A percentile compares a stretch with the other conserved stretches of the same genome.
These are phyloP conservation scores for Candida dendrica DNA, from an alignment of 805 yeast species.

Conservation along the genomic window DNA sequence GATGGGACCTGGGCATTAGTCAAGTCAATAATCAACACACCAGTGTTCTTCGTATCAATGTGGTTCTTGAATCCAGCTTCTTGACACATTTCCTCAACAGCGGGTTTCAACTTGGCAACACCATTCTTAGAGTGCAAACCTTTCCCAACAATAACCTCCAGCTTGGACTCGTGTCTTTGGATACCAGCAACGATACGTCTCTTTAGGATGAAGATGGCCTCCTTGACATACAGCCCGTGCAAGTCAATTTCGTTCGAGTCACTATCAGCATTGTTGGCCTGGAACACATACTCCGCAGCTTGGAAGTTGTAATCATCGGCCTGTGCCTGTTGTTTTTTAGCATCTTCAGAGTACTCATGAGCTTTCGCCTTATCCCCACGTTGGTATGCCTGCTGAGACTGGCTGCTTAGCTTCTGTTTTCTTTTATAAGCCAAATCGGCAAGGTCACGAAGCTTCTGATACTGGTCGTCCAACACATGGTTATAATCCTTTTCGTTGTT, in stretches of 20 bases:
- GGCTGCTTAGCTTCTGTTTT: constrained; percentile 45
- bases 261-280: constrained; percentile 85
- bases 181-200: constrained; percentile 64
- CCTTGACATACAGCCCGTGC: constrained; percentile 87
- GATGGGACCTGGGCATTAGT: constrained; percentile 37
- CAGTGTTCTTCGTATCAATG: constrained; percentile 67
- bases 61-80: constrained; percentile 55
- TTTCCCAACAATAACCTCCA: constrained; percentile 88
- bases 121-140: constrained; percentile 81
- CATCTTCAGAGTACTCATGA: constrained; percentile 60
- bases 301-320: constrained; percentile 67
- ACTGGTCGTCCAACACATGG: constrained; percentile 63
- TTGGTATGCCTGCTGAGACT: constrained; percentile 74
- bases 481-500: constrained; percentile 47
- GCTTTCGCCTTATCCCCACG: constrained; percentile 71
- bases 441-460: constrained; percentile 51
- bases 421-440: constrained; percentile 64
- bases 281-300: constrained; percentile 88
- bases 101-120: constrained; percentile 84
- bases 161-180: constrained; percentile 45
- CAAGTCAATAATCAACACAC: constrained; percentile 71
- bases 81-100: constrained; percentile 69
- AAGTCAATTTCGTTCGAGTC: constrained; percentile 81
- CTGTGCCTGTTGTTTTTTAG: constrained; percentile 48
- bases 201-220: constrained; percentile 73